Evolutionary conservation across 2,329 filamentous ascomycete genomes (phyloP).

Genomic region (Hyphodiscus sp.): DNA sequence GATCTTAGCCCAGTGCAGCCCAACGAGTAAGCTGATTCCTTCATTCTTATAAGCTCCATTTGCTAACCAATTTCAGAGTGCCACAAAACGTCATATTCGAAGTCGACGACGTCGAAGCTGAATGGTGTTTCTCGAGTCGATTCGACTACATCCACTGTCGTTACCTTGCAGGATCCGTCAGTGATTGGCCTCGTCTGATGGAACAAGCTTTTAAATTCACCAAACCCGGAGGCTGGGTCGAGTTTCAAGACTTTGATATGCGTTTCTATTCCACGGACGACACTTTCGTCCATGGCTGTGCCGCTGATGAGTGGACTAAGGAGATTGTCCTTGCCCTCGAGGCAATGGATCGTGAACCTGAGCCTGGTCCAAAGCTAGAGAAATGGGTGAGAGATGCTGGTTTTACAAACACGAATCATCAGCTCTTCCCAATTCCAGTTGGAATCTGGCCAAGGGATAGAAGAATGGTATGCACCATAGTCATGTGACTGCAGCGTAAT

Average conservation of each 20-base stretch:
- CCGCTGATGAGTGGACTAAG: constrained; percentile 7
- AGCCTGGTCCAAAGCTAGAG: constrained; percentile 11
- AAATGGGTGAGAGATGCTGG: constrained; percentile 30
- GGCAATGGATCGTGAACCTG: constrained; percentile 6
- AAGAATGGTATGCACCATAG: constrained; percentile 15
- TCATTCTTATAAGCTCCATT: neutral
- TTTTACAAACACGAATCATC: constrained; percentile 33
- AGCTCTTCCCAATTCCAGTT: constrained; percentile 27
- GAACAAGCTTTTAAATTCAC: constrained; percentile 8
- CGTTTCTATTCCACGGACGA: constrained; percentile 11
- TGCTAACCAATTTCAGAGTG: neutral
- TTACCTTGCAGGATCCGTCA: neutral
- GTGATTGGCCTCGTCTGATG: constrained; percentile 10
- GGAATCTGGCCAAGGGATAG: constrained; percentile 35
- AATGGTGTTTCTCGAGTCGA: neutral
- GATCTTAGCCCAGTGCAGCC: neutral
- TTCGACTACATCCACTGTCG: neutral
- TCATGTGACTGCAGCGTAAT: neutral
- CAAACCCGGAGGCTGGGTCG: constrained; percentile 14
- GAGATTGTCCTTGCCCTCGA: constrained; percentile 6
- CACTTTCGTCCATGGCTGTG: constrained; percentile 7
- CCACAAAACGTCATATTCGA: neutral
- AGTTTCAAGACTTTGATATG: constrained; percentile 15
- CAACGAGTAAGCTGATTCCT: neutral
- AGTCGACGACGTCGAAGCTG: neutral